Evolutionary conservation across 805 yeast genomes (phyloP).

Genomic region (Candida ipomoeae): DNA sequence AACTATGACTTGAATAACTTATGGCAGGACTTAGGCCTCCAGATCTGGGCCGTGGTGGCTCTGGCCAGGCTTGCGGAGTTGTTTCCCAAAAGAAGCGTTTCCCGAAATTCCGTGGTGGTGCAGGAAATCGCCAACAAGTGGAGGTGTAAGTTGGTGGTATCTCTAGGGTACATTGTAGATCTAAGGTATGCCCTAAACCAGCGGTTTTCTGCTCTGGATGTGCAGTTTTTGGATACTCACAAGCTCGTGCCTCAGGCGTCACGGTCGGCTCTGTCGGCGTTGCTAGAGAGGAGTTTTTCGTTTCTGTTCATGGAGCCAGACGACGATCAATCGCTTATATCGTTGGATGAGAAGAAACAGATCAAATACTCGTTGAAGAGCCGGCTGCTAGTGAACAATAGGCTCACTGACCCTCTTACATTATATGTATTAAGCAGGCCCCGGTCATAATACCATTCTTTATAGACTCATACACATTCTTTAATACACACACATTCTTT

Average conservation of each 20-base stretch:
- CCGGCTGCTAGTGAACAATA: constrained; percentile 11
- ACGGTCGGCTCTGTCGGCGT: constrained; percentile 4
- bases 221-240: constrained; percentile 12
- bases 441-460: neutral
- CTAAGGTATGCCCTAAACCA: constrained; percentile 15
- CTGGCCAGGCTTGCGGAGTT: constrained; percentile 9
- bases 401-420: constrained; percentile 17
- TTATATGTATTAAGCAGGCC: constrained; percentile 23
- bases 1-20: constrained; percentile 21
- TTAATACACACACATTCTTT: no score
- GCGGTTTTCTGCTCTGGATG: constrained; percentile 10
- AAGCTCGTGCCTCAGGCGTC: constrained; percentile 8
- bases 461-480: no score
- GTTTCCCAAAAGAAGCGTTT: constrained; percentile 11
- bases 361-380: constrained; percentile 13
- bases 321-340: constrained; percentile 10
- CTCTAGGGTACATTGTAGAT: constrained; percentile 18
- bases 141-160: constrained; percentile 22
- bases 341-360: constrained; percentile 15
- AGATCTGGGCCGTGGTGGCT: constrained; percentile 10
- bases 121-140: constrained; percentile 16
- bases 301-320: constrained; percentile 10
- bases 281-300: constrained; percentile 10
- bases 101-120: constrained; percentile 8
- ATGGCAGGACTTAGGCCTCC: constrained; percentile 15